Evolutionary conservation across 805 yeast genomes (phyloP), one percentile per base, ranked within the genome.

Genomic region (Hanseniaspora clermontiae): DNA sequence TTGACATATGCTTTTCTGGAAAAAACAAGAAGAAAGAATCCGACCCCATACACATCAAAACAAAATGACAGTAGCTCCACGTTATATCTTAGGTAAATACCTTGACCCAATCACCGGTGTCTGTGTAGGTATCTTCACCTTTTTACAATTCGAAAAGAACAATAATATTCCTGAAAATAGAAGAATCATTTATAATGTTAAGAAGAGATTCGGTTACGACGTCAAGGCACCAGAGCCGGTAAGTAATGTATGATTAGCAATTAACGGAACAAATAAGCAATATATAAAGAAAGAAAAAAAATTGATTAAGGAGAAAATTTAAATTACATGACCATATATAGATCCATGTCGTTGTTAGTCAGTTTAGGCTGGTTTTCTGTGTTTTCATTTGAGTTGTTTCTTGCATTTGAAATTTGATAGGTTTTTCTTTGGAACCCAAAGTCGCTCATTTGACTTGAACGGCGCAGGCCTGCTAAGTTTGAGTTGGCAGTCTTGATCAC

Each of bases 101-200:
- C 38, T 53, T 12, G 57, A 53, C 39, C 57, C 57, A 8, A 12
- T 53, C 10, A 20, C 47, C 7, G 57, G 57, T 5, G 19, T 53
- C n/a, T 29, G 42, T 36, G 6, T 53, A 20, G 57, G 57, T 34
- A 19, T 53, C 14, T 53, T 53, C 36, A 53, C 57, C 3, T 53
- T 53, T 20, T 46, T 53, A 15, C 57, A 53, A 24, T 53, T 46
- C 32, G 57, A 53, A 53, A 53, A 37, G n/a, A 39, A 39, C 1
- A 53, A 46, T 31, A 53, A 53, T 24, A 53, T 53, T 15, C 57
- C 57, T 8, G 57, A 53, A 46, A 20, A 53, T 10, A 45, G 57
- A 53, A 53, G 51, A 46, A 29, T 53, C 20, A 46, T 53, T 12
- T 46, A 46, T 29, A 53, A 53, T 32, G 32, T 53, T 8, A 53